Conservation (phyloP, 371 early-diverging fungal species). For the Mucor saturninus region DNA sequence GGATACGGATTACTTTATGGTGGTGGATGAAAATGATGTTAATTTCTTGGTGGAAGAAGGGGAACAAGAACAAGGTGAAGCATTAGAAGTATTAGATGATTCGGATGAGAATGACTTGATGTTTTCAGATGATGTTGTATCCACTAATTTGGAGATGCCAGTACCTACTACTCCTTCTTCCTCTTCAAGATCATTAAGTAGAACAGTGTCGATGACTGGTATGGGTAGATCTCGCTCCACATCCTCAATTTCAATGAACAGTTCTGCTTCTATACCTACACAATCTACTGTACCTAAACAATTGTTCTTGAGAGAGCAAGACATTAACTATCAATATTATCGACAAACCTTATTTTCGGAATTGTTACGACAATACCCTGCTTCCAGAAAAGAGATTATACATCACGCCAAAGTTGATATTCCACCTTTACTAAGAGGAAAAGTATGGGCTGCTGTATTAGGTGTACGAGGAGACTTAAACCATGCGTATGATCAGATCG, state of each 20-base stretch:
- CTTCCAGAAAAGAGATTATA: conserved; percentile 66
- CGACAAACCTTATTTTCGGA: conserved; percentile 67
- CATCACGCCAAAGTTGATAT: conserved; percentile 78
- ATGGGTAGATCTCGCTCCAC: conserved; percentile 45
- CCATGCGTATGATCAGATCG: conserved; percentile 59
- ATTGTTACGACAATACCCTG: conserved; percentile 73
- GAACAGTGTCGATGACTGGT: conserved; percentile 26
- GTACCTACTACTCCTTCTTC: conserved; percentile 44
- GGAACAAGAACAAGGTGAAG: neutral
- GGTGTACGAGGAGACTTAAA: conserved; percentile 68
- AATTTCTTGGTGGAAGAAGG: conserved; percentile 54
- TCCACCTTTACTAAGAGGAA: conserved; percentile 74
- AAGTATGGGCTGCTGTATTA: conserved; percentile 81
- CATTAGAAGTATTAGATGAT: conserved; percentile 2
- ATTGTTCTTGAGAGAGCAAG: conserved; percentile 67
- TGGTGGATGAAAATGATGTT: conserved; percentile 70
- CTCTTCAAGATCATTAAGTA: conserved; percentile 28
- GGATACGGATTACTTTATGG: conserved; percentile 67
- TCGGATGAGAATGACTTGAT: conserved; percentile 39
- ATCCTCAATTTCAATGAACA: conserved; percentile 37
- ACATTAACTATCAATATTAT: conserved; percentile 71
- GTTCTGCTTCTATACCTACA: conserved; percentile 34
- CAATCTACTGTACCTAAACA: conserved; percentile 39
- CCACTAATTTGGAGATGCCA: conserved; percentile 5
- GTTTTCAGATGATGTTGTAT: conserved; percentile 31